Percentiles rank a stretch among this genome's conserved stretches.
Evolutionary conservation across 108 stramenopile genomes (phyloP).

Genomic region (Craspedostauros australis): DNA sequence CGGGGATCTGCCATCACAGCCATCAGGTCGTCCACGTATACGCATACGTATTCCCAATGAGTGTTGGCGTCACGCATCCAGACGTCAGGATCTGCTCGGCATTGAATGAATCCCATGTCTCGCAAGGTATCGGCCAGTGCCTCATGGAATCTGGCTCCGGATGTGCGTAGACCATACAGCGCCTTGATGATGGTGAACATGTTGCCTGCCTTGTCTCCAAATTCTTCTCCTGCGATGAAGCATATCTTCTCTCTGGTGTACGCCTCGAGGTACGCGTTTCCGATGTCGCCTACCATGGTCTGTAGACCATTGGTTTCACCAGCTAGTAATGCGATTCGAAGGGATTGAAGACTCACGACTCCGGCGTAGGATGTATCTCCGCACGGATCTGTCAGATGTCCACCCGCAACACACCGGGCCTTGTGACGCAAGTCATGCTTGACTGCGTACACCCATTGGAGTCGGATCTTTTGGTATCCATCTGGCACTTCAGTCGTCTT

Average conservation of each 20-base stretch:
- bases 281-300: too few species aligned
- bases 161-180: slow-evolving; percentile 28
- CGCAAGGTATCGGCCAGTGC: slow-evolving; percentile 5
- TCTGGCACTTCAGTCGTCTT: slow-evolving; percentile 13
- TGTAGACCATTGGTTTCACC: slow-evolving; percentile 6
- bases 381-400: slow-evolving; percentile 20
- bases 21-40: slow-evolving; percentile 26
- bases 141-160: too few species aligned
- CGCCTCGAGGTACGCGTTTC: too few species aligned
- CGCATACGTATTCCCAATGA: slow-evolving; percentile 18
- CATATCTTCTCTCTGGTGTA: slow-evolving; percentile 29
- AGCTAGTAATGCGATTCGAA: not conserved
- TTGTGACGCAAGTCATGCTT: slow-evolving; percentile 30
- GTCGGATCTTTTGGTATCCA: slow-evolving; percentile 23
- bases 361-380: slow-evolving; percentile 4
- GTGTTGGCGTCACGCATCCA: slow-evolving; percentile 19
- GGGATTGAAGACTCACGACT: slow-evolving; percentile 2
- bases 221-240: slow-evolving; percentile 40
- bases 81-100: slow-evolving; percentile 30
- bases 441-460: slow-evolving; percentile 18
- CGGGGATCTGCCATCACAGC: slow-evolving; percentile 9
- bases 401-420: slow-evolving; percentile 25
- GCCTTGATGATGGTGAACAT: slow-evolving; percentile 18
- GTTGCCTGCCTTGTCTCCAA: slow-evolving; percentile 22
- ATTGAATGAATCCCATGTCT: slow-evolving; percentile 20